A percentile compares a stretch with the other conserved stretches of the same genome.
phyloP scores from a whole-genome alignment of 805 yeast species.

The Cyberlindnera subsufficiens region DNA sequence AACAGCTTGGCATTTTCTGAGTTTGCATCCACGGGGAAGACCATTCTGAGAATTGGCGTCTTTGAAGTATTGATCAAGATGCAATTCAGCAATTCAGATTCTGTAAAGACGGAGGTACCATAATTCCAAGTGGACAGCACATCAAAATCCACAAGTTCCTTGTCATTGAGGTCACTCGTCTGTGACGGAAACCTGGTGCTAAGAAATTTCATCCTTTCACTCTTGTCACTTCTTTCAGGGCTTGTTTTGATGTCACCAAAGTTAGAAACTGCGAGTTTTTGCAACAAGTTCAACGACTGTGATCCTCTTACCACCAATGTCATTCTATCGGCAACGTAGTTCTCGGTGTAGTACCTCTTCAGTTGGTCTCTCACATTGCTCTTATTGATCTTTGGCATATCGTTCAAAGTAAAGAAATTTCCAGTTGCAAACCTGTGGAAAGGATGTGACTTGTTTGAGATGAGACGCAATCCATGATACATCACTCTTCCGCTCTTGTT shows the following conservation, averaged over 20 bases:
- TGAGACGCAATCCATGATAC: slow-evolving; percentile 51
- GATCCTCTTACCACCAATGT: slow-evolving; percentile 60
- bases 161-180: background rate
- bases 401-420: slow-evolving; percentile 41
- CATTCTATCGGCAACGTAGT: slow-evolving; percentile 45
- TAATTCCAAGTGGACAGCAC: slow-evolving; percentile 15
- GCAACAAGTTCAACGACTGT: slow-evolving; percentile 52
- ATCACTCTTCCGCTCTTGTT: slow-evolving; percentile 38
- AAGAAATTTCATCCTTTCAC: slow-evolving; percentile 6
- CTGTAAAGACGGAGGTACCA: slow-evolving; percentile 21
- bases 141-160: slow-evolving; percentile 10
- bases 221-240: slow-evolving; percentile 4
- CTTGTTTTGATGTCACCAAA: slow-evolving; percentile 32
- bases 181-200: background rate
- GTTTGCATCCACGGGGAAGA: slow-evolving; percentile 34
- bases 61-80: slow-evolving; percentile 34
- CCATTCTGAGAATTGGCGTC: slow-evolving; percentile 35
- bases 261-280: slow-evolving; percentile 40
- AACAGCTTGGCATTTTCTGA: slow-evolving; percentile 10
- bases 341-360: slow-evolving; percentile 30
- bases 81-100: slow-evolving; percentile 18
- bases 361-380: slow-evolving; percentile 32
- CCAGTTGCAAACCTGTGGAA: slow-evolving; percentile 68
- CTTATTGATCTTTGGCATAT: slow-evolving; percentile 27
- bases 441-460: slow-evolving; percentile 43